Evolutionary conservation across 495 filamentous ascomycete species (phyloP).

Genomic region (Thermothielavioides terrestris): DNA sequence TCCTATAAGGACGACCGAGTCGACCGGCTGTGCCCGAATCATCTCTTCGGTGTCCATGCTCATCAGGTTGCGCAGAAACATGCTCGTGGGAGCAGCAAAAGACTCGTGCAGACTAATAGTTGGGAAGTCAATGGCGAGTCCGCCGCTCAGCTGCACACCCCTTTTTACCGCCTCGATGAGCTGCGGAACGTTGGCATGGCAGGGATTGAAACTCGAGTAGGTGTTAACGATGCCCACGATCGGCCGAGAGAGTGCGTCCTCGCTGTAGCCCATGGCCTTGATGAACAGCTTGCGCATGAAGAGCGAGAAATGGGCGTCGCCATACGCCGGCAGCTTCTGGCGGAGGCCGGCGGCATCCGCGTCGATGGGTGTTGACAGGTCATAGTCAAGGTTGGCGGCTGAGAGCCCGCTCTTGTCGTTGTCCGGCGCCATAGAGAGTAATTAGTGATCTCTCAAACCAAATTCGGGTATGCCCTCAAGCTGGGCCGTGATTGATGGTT

Average conservation of each 20-base stretch:
- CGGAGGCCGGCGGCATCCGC: constrained; percentile 43
- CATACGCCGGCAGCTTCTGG: constrained; percentile 56
- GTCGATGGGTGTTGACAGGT: constrained; percentile 41
- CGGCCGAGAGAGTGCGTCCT: constrained; percentile 55
- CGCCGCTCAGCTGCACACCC: constrained; percentile 52
- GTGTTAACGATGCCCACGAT: constrained; percentile 62
- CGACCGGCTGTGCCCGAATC: constrained; percentile 55
- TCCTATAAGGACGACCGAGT: constrained; percentile 56
- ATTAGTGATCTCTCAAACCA: no score
- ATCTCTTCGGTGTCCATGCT: constrained; percentile 69
- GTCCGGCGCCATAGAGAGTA: no score
- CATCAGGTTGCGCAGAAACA: constrained; percentile 62
- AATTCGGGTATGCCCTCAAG: no score
- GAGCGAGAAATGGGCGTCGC: constrained; percentile 59
- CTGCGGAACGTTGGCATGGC: constrained; percentile 59
- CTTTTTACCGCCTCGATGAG: constrained; percentile 57
- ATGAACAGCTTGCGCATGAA: constrained; percentile 65
- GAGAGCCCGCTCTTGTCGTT: no score
- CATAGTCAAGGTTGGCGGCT: constrained; percentile 38
- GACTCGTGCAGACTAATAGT: constrained; percentile 58
- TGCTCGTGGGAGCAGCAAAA: constrained; percentile 57
- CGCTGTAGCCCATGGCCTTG: constrained; percentile 59
- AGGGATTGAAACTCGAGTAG: constrained; percentile 57
- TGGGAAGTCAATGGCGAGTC: constrained; percentile 56
- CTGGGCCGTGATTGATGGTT: no score